Evolutionary conservation across 2,329 filamentous ascomycete species (phyloP), one percentile per base, ranked within the genome.

Genomic region (Ciborinia camelliae): DNA sequence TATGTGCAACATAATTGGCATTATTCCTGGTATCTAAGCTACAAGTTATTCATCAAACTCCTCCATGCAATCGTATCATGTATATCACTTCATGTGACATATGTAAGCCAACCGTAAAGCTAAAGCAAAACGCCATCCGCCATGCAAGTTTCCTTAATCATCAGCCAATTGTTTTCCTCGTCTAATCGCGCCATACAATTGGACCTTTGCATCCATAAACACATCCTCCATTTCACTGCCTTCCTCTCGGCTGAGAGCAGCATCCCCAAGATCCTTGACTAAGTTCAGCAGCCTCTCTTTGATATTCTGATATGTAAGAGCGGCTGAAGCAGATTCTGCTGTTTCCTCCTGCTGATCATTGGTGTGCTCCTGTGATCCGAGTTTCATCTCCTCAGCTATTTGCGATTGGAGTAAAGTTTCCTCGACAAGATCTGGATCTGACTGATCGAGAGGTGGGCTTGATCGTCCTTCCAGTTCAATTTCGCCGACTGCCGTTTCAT

Each of bases 121-220:
- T 4, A 35, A 63, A 64, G 26, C 60, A 66, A 66, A 71, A 71
- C 68, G 68, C 71, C 68, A 51, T 50, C 66, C 63, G 55, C 66
- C 66, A 71, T 70, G 69, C 66, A 64, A 67, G 58, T 53, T 23
- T 47, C 14, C n/a, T 37, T 18, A 47, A 32, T 57, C 53, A 26
- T 58, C 48, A 66, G 64, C 60, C 66, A 63, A 45, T 57, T 12
- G 54, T 66, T 82, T 76, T 45, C 84, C 82, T 67, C 89, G 82
- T 71, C 80, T 80, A 71, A 87, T 87, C 20, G 90, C 91, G 64
- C 88, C 85, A 74, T 90, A 90, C 60, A 93, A 81, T 75, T 90
- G 86, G 68, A 84, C 82, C 75, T 90, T 88, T 69, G 94, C 85
- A 75, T 94, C 89, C 79, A 93, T 91, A 73, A 95, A 81, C 71